Percentiles rank a stretch among this genome's conserved stretches.
Conservation (phyloP, 768 basidiomycete species). For the Suillus lakei region DNA sequence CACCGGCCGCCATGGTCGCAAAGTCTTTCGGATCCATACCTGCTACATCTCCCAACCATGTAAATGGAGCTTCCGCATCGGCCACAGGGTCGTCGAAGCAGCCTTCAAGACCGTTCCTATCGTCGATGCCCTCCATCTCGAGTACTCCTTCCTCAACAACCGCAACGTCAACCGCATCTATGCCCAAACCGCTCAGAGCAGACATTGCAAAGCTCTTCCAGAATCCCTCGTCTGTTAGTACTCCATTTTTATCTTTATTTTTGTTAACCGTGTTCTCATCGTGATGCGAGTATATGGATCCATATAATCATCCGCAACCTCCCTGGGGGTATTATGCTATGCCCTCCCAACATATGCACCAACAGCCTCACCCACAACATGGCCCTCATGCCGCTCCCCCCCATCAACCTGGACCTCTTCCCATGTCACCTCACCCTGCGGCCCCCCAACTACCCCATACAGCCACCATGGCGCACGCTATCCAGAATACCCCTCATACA, state of each 20-base stretch:
- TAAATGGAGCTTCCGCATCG: constrained; percentile 61
- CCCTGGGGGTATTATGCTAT: constrained; percentile 42
- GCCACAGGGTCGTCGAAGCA: constrained; percentile 43
- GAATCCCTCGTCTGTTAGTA: constrained; percentile 51
- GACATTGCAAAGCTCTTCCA: constrained; percentile 50
- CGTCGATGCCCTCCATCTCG: constrained; percentile 29
- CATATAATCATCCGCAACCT: constrained; percentile 46
- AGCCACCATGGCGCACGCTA: constrained; percentile 67
- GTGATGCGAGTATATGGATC: constrained; percentile 46
- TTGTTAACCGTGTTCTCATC: constrained; percentile 8
- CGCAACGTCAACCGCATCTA: constrained; percentile 34
- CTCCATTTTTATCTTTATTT: constrained; percentile 13
- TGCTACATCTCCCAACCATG: constrained; percentile 52
- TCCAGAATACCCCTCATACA: constrained; percentile 49
- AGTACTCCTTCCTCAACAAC: constrained; percentile 37
- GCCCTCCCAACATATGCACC: constrained; percentile 36
- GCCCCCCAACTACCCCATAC: constrained; percentile 62
- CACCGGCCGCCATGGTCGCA: constrained; percentile 74
- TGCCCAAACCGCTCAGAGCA: constrained; percentile 37
- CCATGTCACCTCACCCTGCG: constrained; percentile 74
- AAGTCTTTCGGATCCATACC: constrained; percentile 85
- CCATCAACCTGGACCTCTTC: constrained; percentile 50
- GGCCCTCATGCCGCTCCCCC: constrained; percentile 44
- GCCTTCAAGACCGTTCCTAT: constrained; percentile 29
- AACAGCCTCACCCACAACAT: constrained; percentile 51